Conservation (phyloP, 148 eudicot species). For the Persicaria maculosa region DNA sequence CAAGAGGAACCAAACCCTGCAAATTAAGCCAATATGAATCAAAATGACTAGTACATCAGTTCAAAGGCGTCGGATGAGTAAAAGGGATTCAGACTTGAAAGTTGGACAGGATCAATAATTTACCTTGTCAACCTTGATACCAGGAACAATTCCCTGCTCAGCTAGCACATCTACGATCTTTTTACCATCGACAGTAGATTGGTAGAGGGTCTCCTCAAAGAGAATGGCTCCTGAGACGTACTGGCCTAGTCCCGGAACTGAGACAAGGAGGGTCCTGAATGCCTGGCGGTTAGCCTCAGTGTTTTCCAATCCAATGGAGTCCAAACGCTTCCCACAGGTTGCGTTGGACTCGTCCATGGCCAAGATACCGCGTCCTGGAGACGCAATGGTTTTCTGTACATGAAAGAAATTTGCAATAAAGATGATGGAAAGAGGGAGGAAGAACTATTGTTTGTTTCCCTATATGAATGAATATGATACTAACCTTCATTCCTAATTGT, state of each 20-base stretch:
- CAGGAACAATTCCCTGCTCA: conserved; percentile 41
- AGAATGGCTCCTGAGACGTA: conserved; percentile 46
- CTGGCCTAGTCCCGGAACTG: conserved; percentile 37
- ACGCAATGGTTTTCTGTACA: conserved; percentile 36
- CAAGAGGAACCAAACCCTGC: conserved; percentile 38
- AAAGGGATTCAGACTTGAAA: too few species aligned
- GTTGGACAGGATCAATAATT: not conserved
- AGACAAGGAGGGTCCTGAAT: conserved; percentile 36
- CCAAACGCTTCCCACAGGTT: conserved; percentile 44
- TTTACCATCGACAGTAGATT: conserved; percentile 40
- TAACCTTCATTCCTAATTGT: too few species aligned
- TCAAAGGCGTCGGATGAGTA: too few species aligned
- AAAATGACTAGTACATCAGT: too few species aligned
- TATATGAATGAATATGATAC: too few species aligned
- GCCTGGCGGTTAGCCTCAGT: conserved; percentile 46
- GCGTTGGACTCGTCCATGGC: conserved; percentile 49
- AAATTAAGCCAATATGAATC: too few species aligned
- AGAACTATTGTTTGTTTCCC: too few species aligned
- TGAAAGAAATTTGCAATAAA: too few species aligned
- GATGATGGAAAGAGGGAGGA: too few species aligned
- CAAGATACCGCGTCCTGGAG: conserved; percentile 42
- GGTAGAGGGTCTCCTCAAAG: conserved; percentile 20
- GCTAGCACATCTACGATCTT: conserved; percentile 40
- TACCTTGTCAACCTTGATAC: conserved; percentile 49
- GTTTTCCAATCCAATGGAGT: conserved; percentile 41